phyloP scores from a whole-genome alignment of 2,329 filamentous ascomycete genomes.

The Phialophora expanda region DNA sequence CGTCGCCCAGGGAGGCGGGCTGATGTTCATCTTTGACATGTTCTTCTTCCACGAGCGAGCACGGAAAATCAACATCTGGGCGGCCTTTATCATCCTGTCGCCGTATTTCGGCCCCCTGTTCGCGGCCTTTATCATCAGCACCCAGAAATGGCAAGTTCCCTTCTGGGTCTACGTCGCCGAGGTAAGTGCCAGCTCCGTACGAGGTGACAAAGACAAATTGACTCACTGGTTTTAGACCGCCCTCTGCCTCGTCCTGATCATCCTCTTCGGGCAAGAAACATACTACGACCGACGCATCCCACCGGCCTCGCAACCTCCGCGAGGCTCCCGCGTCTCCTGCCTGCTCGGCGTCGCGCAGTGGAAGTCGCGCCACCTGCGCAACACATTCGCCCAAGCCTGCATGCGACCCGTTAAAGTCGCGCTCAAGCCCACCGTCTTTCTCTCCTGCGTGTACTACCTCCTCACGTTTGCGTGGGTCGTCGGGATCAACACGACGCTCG shows the following conservation, averaged over 20 bases:
- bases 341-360: conserved; percentile 42
- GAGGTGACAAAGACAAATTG: neutral
- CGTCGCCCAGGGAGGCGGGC: conserved; percentile 49
- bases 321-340: conserved; percentile 40
- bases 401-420: conserved; percentile 48
- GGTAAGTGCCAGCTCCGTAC: conserved; percentile 19
- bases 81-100: conserved; percentile 45
- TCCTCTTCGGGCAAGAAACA: conserved; percentile 48
- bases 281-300: conserved; percentile 46
- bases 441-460: conserved; percentile 48
- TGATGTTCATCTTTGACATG: conserved; percentile 53
- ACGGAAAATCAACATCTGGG: conserved; percentile 50
- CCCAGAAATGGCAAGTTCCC: conserved; percentile 45
- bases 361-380: conserved; percentile 40
- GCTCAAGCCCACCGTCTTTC: conserved; percentile 47
- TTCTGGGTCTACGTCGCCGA: conserved; percentile 47
- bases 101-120: conserved; percentile 40
- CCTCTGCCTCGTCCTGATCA: conserved; percentile 44
- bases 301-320: conserved; percentile 35
- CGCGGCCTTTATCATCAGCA: conserved; percentile 47
- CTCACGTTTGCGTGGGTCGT: conserved; percentile 51
- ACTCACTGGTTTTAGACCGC: conserved; percentile 30
- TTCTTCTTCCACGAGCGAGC: conserved; percentile 51
- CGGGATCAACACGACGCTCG: conserved; percentile 62
- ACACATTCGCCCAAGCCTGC: conserved; percentile 45